Evolutionary conservation across 768 basidiomycete species (phyloP).

Genomic region (Serendipita sp.): DNA sequence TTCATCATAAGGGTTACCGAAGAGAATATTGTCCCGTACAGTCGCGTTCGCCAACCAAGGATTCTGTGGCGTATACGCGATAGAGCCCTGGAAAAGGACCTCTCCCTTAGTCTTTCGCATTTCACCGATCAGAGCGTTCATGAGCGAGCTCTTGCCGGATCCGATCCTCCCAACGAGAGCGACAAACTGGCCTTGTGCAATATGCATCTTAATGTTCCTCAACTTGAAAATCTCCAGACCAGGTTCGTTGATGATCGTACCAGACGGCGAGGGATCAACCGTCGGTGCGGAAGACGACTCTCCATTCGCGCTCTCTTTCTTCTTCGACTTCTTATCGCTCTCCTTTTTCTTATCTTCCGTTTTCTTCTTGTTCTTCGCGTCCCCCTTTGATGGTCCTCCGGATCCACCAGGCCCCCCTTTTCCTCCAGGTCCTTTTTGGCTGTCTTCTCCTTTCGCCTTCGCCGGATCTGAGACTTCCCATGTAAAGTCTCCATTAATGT

Average conservation of each 20-base stretch:
- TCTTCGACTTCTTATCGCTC: neutral
- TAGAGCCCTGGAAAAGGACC: constrained; percentile 35
- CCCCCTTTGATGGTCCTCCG: constrained; percentile 13
- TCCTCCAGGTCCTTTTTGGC: constrained; percentile 17
- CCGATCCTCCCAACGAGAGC: constrained; percentile 65
- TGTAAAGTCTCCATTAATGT: constrained; percentile 33
- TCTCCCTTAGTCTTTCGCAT: constrained; percentile 43
- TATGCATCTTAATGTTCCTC: constrained; percentile 27
- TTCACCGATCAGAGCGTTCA: constrained; percentile 46
- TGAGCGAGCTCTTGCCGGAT: constrained; percentile 47
- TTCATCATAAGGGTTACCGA: constrained; percentile 50
- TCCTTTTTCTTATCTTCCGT: constrained; percentile 13
- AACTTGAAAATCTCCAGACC: constrained; percentile 30
- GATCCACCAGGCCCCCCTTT: constrained; percentile 9
- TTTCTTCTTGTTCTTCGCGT: constrained; percentile 11
- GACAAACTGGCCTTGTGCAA: constrained; percentile 43
- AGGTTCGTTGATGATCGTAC: neutral
- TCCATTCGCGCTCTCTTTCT: constrained; percentile 18
- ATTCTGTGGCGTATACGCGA: constrained; percentile 44
- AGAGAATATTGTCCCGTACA: constrained; percentile 55
- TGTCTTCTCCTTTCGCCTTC: constrained; percentile 7
- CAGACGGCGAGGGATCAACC: neutral
- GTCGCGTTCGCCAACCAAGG: constrained; percentile 57
- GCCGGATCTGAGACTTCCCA: constrained; percentile 27
- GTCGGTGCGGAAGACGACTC: neutral